Evolutionary conservation across 106 monocot species (phyloP), one percentile per base, ranked within the genome.

Genomic region (Phalaenopsis equestris): DNA sequence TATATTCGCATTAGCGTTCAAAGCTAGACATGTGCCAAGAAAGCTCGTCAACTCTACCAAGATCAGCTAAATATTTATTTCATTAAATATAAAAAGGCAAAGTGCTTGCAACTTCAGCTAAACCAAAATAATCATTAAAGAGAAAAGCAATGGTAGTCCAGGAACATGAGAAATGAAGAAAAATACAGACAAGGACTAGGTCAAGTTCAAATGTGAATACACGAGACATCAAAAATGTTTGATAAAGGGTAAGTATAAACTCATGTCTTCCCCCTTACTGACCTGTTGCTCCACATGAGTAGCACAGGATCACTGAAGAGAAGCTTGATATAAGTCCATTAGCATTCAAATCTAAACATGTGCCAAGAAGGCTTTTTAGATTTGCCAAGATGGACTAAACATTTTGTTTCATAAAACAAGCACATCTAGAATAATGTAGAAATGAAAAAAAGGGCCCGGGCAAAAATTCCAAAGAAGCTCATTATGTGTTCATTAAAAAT

Each of bases 321-420:
- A 70, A 70, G 24, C 30, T 70, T 38, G 12, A 70, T 70, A 9
- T 70, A 38, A 70, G 70, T 70, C 70, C 70, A 70, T 70, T 70
- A 70, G 70, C 70, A 70, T 70, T 70, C 70, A 70, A 70, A 70
- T 0, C 12, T 70, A 38, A 7, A 70, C 38, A 70, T 12, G 9
- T 38, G 14, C 70, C 38, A 70, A 36, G 38, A 70, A 70, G 70
- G 70, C 38, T 38, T 38, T 10, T 70, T 11, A 70, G 37, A n/a
- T 70, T 70, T 70, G 70, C 70, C 70, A 70, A 70, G 70, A 70
- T 70, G 70, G 70, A 70, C 70, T 70, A 70, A 70, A 70, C 52
- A 14, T 10, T n/a, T n/a, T 4, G 64, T 23, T 64, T 64, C 64
- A 64, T 52, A 11, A 52, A 52, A 52, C 8, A 52, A 52, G 52